phyloP scores from a whole-genome alignment of 1,139 yeast genomes.

The Pichiaceae sp. region DNA sequence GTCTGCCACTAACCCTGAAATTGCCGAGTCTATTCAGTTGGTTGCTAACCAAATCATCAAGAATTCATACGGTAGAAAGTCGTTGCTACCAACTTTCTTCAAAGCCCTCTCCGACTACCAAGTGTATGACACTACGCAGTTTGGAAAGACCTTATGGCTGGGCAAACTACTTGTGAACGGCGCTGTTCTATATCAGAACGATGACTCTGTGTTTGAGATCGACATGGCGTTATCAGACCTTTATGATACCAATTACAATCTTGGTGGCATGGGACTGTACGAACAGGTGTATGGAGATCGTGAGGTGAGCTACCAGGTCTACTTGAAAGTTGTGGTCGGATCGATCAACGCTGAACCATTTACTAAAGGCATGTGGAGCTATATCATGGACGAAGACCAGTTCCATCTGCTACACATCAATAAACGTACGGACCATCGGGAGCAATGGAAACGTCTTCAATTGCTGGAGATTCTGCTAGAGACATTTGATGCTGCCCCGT shows the following conservation, averaged over 20 bases:
- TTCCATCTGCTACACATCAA: constrained; percentile 40
- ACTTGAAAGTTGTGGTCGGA: constrained; percentile 37
- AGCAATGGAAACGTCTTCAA: constrained; percentile 58
- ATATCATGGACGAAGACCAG: constrained; percentile 33
- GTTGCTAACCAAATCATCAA: constrained; percentile 39
- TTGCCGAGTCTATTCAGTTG: constrained; percentile 25
- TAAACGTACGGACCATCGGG: constrained; percentile 56
- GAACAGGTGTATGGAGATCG: constrained; percentile 45
- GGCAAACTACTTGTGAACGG: constrained; percentile 40
- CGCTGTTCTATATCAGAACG: constrained; percentile 44
- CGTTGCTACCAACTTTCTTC: constrained; percentile 56
- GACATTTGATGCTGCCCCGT: not conserved
- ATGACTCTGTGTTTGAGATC: constrained; percentile 47
- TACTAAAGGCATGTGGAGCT: constrained; percentile 33
- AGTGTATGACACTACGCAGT: constrained; percentile 21
- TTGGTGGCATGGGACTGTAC: constrained; percentile 32
- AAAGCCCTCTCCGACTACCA: constrained; percentile 35
- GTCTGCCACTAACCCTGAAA: constrained; percentile 20
- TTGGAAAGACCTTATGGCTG: constrained; percentile 45
- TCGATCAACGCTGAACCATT: constrained; percentile 26
- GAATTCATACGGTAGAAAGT: constrained; percentile 56
- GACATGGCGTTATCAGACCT: constrained; percentile 48
- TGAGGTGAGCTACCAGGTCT: constrained; percentile 50
- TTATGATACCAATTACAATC: constrained; percentile 33
- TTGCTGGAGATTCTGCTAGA: constrained; percentile 34